Percentiles rank a stretch among this genome's conserved stretches.
Evolutionary conservation across 2,329 filamentous ascomycete genomes (phyloP).

Genomic region (Botryotinia convoluta): DNA sequence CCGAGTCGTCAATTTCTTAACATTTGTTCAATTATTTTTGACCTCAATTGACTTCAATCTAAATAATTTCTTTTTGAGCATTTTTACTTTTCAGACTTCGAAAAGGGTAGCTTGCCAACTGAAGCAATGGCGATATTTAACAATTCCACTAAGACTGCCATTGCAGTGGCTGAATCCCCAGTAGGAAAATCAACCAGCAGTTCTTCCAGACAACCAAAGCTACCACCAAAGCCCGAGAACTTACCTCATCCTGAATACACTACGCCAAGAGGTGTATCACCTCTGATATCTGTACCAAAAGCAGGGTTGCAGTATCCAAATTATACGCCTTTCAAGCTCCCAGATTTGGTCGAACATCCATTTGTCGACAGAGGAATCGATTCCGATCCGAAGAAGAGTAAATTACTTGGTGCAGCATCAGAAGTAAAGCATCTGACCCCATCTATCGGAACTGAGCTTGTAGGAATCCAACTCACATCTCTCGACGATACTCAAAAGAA

Average conservation of each 20-base stretch:
- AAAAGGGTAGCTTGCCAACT: background rate
- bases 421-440: constrained; percentile 49
- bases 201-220: background rate
- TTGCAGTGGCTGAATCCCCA: background rate
- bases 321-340: constrained; percentile 20
- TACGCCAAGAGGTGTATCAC: constrained; percentile 14
- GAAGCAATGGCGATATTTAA: background rate
- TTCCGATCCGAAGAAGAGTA: constrained; percentile 43
- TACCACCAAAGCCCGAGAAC: constrained; percentile 17
- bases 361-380: constrained; percentile 17
- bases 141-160: background rate
- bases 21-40: background rate
- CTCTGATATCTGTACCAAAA: constrained; percentile 10
- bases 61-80: background rate
- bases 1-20: background rate
- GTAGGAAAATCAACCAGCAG: background rate
- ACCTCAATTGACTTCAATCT: background rate
- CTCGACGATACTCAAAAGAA: constrained; percentile 68
- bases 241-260: constrained; percentile 16
- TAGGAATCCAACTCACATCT: constrained; percentile 65
- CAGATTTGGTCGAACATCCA: constrained; percentile 14
- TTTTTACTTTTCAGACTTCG: background rate
- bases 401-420: constrained; percentile 37
- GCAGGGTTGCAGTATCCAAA: constrained; percentile 19
- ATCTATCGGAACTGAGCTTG: constrained; percentile 67